Base-by-base conservation (phyloP, 208 protist genomes). In the Acanthamoeba divionensis region DNA sequence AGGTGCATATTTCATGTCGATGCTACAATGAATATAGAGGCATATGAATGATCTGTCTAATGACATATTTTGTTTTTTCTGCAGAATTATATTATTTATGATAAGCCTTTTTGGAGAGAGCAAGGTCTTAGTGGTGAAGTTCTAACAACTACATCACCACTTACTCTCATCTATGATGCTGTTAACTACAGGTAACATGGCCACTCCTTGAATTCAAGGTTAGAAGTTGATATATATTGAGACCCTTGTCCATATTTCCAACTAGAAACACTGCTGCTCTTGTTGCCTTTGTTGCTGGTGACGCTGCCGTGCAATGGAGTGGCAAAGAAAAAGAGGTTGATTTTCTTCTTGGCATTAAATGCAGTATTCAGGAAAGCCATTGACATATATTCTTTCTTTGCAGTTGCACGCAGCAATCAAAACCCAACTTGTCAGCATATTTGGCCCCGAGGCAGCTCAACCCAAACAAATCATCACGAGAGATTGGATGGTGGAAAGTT, bases 51-150 rank as follows among this genome's bases (percentile, higher is more conserved):
- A 60, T 60, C 52, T 60, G 18, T 60, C 52, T 60, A 24, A 60
- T n/a, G 18, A 60, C n/a, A n/a, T n/a, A n/a, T n/a, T n/a, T 60
- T 60, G 52, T 60, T 60, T n/a, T 60, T 60, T 60, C 4, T 21
- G 3, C 12, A 82, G 71, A 33, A 24, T 12, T 82, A 82, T 33
- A 50, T 29, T 60, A 21, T 82, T 33, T 82, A 82, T 33, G 36
- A 50, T 18, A 5, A 24, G 71, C 71, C 71, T 9, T 82, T 82
- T 26, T 82, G 71, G 71, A 21, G 71, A 10, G 71, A 82, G 26
- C 52, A 82, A 12, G 71, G 71, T 8, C 60, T 57, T 24, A 82
- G 71, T 29, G 71, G 71, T 21, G 71, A 82, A 24, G 71, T 82
- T 26, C 47, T 82, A 7, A 82, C 71, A 10, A 82, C 71, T 3